Evolutionary conservation across 306 rosid species (phyloP).

Genomic region (Dicorynia guianensis): DNA sequence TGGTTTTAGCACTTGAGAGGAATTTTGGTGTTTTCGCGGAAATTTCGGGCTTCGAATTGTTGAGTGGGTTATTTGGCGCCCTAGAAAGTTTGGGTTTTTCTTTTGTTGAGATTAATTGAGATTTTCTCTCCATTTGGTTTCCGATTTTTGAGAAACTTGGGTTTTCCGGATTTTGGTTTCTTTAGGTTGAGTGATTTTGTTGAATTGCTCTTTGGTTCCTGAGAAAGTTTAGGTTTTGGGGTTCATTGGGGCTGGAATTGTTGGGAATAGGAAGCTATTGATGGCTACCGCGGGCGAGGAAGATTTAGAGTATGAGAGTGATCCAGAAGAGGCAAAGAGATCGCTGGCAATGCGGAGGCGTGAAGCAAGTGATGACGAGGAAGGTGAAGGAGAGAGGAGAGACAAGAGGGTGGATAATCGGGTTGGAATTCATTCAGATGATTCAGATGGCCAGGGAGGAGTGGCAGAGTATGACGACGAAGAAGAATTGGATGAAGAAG

Average conservation of each 20-base stretch:
- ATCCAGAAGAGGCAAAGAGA: constrained; percentile 82
- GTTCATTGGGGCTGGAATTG: constrained; percentile 41
- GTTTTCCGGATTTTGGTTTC: background rate
- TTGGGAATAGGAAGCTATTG: constrained; percentile 24
- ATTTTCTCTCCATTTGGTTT: constrained; percentile 2
- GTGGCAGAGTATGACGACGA: constrained; percentile 81
- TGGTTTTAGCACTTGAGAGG: constrained; percentile 22
- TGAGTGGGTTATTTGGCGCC: background rate
- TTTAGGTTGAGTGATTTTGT: constrained; percentile 2
- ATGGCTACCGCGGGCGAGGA: constrained; percentile 72
- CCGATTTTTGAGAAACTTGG: background rate
- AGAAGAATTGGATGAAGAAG: constrained; percentile 64
- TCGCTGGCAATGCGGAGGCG: constrained; percentile 87
- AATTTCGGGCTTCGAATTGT: background rate
- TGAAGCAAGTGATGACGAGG: constrained; percentile 90
- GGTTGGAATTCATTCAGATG: constrained; percentile 62
- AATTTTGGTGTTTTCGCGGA: constrained; percentile 30
- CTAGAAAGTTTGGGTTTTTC: background rate
- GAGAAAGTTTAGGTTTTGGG: constrained; percentile 31
- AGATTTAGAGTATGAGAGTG: constrained; percentile 84
- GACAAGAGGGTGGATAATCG: constrained; percentile 57
- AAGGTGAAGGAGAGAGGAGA: constrained; percentile 54
- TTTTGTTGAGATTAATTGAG: constrained; percentile 18
- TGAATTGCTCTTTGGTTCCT: background rate
- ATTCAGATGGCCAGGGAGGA: constrained; percentile 85